Percentiles rank a stretch among this genome's conserved stretches.
Evolutionary conservation across 768 basidiomycete species (phyloP).

Genomic region (Psilocybe cyanescens): DNA sequence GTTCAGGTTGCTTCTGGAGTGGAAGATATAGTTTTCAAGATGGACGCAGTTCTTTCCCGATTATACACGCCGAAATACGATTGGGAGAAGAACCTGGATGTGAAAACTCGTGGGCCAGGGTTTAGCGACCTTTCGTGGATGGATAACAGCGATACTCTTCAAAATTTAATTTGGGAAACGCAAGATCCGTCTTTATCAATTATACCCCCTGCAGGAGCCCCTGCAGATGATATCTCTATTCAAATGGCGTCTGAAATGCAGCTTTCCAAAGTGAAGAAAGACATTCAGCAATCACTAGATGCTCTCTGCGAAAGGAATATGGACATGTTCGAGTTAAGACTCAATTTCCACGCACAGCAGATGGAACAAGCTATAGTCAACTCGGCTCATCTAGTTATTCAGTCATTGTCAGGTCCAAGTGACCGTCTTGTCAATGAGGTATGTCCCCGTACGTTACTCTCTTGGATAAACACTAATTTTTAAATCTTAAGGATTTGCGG

Average conservation of each 20-base stretch:
- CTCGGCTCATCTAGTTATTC: constrained; percentile 16
- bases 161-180: constrained; percentile 13
- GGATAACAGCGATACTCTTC: constrained; percentile 12
- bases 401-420: constrained; percentile 18
- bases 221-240: neutral
- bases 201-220: neutral
- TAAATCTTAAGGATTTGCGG: constrained; percentile 1
- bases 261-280: constrained; percentile 2
- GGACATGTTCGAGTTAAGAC: constrained; percentile 16
- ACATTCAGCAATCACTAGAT: constrained; percentile 10
- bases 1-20: constrained; percentile 18
- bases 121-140: constrained; percentile 11
- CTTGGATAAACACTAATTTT: neutral
- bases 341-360: constrained; percentile 15
- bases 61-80: constrained; percentile 19
- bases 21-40: constrained; percentile 16
- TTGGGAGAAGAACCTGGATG: constrained; percentile 22
- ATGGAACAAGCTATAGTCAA: constrained; percentile 14
- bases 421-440: constrained; percentile 22
- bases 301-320: constrained; percentile 14
- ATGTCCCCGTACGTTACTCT: neutral
- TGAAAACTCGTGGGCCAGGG: constrained; percentile 11
- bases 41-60: constrained; percentile 17
- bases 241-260: neutral
- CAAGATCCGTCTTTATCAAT: constrained; percentile 15